phyloP scores from a whole-genome alignment of 345 rosid genomes.

The Gossypium rotundifolium region DNA sequence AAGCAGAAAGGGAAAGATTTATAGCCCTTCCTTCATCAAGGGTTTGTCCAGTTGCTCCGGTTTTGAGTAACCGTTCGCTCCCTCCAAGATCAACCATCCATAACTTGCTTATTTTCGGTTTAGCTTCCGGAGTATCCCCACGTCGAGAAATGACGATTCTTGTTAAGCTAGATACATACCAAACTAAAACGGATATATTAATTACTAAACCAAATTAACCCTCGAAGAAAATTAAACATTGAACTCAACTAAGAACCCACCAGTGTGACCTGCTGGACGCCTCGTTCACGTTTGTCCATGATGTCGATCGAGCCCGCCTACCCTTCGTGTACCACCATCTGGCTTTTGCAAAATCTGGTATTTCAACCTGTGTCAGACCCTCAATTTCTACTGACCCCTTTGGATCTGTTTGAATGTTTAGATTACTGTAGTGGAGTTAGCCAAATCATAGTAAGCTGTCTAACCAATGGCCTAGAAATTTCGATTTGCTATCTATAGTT shows the following conservation, averaged over 20 bases:
- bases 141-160: conserved; percentile 64
- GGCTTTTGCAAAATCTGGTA: conserved; percentile 55
- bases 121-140: conserved; percentile 48
- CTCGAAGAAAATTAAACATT: conserved; percentile 7
- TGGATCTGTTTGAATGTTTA: conserved; percentile 81
- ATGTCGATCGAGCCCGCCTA: conserved; percentile 63
- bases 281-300: conserved; percentile 85
- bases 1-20: conserved; percentile 90
- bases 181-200: conserved; percentile 51
- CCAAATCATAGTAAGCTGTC: conserved; percentile 22
- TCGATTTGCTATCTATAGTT: background rate
- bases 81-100: conserved; percentile 99
- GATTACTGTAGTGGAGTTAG: conserved; percentile 54
- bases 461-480: conserved; percentile 5
- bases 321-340: conserved; percentile 81
- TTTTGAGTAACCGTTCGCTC: conserved; percentile 79
- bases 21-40: conserved; percentile 86
- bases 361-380: conserved; percentile 68
- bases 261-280: conserved; percentile 92
- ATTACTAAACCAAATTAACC: conserved; percentile 31
- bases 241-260: conserved; percentile 41
- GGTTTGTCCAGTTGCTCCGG: conserved; percentile 77
- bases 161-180: conserved; percentile 66
- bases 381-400: conserved; percentile 81
- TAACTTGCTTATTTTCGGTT: conserved; percentile 67